Percentiles rank a stretch among this genome's conserved stretches.
Conservation (phyloP, 768 basidiomycete species). For the Tylopilus plumbeoviolaceoides region DNA sequence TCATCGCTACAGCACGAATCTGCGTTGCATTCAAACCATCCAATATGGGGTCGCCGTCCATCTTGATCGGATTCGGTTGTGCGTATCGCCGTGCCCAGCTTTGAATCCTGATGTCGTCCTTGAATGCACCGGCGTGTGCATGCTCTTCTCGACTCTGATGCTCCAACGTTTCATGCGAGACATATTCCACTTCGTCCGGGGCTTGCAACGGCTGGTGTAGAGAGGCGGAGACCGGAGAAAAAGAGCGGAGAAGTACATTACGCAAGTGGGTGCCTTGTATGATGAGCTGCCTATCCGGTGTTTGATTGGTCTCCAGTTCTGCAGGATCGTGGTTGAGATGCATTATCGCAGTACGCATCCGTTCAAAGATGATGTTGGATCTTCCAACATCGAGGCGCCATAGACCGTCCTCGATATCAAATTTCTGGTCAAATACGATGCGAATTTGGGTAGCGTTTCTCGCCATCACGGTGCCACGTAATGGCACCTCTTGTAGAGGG, state of each 20-base stretch:
- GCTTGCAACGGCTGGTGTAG: slow-evolving; percentile 34
- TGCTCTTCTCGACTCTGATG: slow-evolving; percentile 29
- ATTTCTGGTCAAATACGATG: slow-evolving; percentile 53
- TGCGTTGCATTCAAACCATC: slow-evolving; percentile 70
- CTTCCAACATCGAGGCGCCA: slow-evolving; percentile 74
- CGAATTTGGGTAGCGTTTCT: slow-evolving; percentile 49
- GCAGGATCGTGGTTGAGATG: slow-evolving; percentile 53
- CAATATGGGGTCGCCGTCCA: slow-evolving; percentile 78
- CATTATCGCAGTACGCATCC: slow-evolving; percentile 66
- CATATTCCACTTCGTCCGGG: slow-evolving; percentile 37
- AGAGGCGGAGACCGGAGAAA: slow-evolving; percentile 32
- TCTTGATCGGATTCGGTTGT: slow-evolving; percentile 48
- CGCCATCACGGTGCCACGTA: slow-evolving; percentile 53
- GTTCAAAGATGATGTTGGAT: slow-evolving; percentile 59
- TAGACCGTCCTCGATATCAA: slow-evolving; percentile 38
- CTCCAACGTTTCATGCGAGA: slow-evolving; percentile 36
- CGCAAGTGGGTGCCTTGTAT: slow-evolving; percentile 70
- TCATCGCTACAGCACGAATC: slow-evolving; percentile 75
- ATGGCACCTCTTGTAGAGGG: slow-evolving; percentile 52
- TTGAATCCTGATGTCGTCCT: slow-evolving; percentile 68
- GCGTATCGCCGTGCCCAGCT: slow-evolving; percentile 79
- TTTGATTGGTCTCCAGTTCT: slow-evolving; percentile 32
- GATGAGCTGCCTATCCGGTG: slow-evolving; percentile 44
- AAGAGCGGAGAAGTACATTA: slow-evolving; percentile 63
- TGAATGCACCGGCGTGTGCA: slow-evolving; percentile 49